Evolutionary conservation across 768 basidiomycete genomes (phyloP), one percentile per base, ranked within the genome.

Genomic region (Lactarius trivialis): DNA sequence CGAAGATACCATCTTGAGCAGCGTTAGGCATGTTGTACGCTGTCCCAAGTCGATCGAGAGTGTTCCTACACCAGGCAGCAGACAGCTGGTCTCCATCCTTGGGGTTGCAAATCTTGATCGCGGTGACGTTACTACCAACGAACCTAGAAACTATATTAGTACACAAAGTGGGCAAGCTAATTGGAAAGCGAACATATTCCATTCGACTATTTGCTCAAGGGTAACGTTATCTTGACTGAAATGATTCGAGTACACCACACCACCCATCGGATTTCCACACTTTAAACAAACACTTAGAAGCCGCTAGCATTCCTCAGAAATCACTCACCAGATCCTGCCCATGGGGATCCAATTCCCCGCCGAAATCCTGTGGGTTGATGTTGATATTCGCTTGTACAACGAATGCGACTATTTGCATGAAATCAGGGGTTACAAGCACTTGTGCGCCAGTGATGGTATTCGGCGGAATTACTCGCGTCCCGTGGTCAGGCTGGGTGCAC

Each of bases 331-430:
- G 67, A 70, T 90, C 89, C 63, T 87, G 86, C 61, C 89, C 88
- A 65, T 86, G 85, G 17, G 87, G 82, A 71, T 91, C 86, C 56
- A 90, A 79, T 73, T 92, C 90, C 60, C 90, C 91, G 66, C 91
- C 91, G 36, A 68, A 81, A 68, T 93, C 91, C 14, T 60, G 71
- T 0, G 71, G 12, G 12, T 71, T 59, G 21, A 91, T 65, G 73
- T 87, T 78, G 65, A 93, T 72, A 51, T 69, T 63, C 3, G 74
- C 75, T 74, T 92, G 88, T 69, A 91, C 76, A 63, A 86, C 76
- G 73, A 78, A 83, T 9, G 87, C 91, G 43, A 78, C 77, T 61
- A 87, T 75, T 69, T 84, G 82, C 39, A 82, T 70, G 67, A 88
- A 89, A 61, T 78, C 78, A 1, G 81, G 78, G 0, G 85, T 85